Percentiles rank a stretch among this genome's conserved stretches.
phyloP scores from a whole-genome alignment of 768 basidiomycete genomes.

The Inosperma sp. region DNA sequence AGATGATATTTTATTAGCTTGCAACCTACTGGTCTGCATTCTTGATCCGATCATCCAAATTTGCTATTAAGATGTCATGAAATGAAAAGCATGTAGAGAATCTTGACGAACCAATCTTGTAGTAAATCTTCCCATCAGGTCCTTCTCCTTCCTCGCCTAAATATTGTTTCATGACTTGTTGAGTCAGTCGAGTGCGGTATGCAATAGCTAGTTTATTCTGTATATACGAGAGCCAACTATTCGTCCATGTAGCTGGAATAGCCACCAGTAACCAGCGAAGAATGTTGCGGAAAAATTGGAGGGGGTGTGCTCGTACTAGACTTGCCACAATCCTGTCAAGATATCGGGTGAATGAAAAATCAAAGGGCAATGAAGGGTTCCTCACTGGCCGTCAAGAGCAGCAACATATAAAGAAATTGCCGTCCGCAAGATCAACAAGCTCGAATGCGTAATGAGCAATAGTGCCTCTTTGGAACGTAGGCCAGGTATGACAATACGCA shows the following conservation, averaged over 20 bases:
- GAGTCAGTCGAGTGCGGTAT: constrained; percentile 81
- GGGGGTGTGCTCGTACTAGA: constrained; percentile 80
- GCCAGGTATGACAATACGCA: constrained; percentile 86
- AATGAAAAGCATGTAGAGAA: not conserved
- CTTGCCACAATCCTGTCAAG: constrained; percentile 82
- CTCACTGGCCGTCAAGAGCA: constrained; percentile 84
- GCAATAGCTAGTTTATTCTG: constrained; percentile 91
- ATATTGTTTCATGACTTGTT: constrained; percentile 78
- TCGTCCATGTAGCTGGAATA: constrained; percentile 89
- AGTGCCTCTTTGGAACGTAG: constrained; percentile 83
- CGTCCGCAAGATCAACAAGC: constrained; percentile 83
- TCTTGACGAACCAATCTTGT: constrained; percentile 70
- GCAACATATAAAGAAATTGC: constrained; percentile 93
- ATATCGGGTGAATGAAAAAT: not conserved
- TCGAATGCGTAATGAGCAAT: constrained; percentile 83
- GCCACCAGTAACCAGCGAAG: constrained; percentile 88
- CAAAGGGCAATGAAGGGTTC: constrained; percentile 11
- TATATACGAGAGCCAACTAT: constrained; percentile 88
- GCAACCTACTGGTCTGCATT: constrained; percentile 81
- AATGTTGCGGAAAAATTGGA: constrained; percentile 80
- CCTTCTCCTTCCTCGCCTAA: constrained; percentile 67
- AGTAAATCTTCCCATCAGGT: constrained; percentile 80
- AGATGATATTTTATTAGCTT: not conserved
- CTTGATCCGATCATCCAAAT: constrained; percentile 92
- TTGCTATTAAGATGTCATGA: constrained; percentile 46